These are phyloP conservation scores for Aeminium ludgeri DNA, from an alignment of 495 filamentous ascomycete species.

Conservation along the genomic window DNA sequence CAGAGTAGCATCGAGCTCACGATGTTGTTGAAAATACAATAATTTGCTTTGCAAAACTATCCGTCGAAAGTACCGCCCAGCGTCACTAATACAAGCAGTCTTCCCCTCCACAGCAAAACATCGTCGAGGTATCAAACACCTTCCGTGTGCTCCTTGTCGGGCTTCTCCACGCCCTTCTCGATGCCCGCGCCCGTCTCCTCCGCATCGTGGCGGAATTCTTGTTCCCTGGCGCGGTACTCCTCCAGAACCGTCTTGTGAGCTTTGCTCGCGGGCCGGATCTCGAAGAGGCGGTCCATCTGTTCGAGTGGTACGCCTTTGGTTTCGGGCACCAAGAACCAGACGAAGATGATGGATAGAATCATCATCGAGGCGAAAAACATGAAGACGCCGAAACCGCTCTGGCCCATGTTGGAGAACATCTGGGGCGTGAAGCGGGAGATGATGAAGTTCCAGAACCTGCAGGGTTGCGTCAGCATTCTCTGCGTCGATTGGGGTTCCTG, in stretches of 20 bases:
- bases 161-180: slow-evolving; percentile 16
- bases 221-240: slow-evolving; percentile 33
- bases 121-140: too few species aligned
- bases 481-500: background rate
- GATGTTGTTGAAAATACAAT: too few species aligned
- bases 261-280: slow-evolving; percentile 34
- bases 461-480: background rate
- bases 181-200: slow-evolving; percentile 23
- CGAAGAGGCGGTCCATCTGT: slow-evolving; percentile 36
- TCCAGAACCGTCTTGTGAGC: slow-evolving; percentile 22
- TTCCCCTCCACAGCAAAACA: too few species aligned
- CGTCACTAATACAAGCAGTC: too few species aligned
- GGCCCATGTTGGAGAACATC: slow-evolving; percentile 54
- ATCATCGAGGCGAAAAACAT: slow-evolving; percentile 64
- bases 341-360: slow-evolving; percentile 48
- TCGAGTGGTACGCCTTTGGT: slow-evolving; percentile 27
- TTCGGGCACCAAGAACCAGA: slow-evolving; percentile 28
- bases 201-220: slow-evolving; percentile 35
- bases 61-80: too few species aligned
- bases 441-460: slow-evolving; percentile 55
- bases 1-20: too few species aligned
- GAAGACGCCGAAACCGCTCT: slow-evolving; percentile 42
- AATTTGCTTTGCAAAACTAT: too few species aligned
- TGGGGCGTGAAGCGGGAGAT: slow-evolving; percentile 56
- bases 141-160: too few species aligned